Percentiles rank a stretch among this genome's conserved stretches.
Evolutionary conservation across 805 yeast species (phyloP).

Genomic region (Lipomyces spencermartinsiae): DNA sequence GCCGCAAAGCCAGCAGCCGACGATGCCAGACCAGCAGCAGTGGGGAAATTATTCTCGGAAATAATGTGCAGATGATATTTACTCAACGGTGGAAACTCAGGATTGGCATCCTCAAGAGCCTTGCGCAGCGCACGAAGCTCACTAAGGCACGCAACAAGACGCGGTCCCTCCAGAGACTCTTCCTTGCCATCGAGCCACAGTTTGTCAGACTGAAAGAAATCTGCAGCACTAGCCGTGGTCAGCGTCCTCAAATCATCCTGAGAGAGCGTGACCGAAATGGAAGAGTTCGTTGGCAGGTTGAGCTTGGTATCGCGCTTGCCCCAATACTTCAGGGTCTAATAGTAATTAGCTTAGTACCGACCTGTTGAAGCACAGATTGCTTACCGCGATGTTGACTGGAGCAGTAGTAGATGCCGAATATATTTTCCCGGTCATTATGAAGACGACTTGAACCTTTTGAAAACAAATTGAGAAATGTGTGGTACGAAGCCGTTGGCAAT

Average conservation of each 20-base stretch:
- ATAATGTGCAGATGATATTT: constrained; percentile 76
- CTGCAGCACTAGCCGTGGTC: constrained; percentile 82
- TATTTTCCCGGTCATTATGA: constrained; percentile 42
- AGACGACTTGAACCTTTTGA: background rate
- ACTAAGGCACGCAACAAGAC: constrained; percentile 64
- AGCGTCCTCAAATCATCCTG: constrained; percentile 90
- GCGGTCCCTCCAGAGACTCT: constrained; percentile 68
- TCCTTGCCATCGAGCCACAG: constrained; percentile 86
- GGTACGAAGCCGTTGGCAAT: too few species aligned
- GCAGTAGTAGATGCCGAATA: constrained; percentile 87
- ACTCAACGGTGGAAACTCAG: constrained; percentile 62
- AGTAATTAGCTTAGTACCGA: constrained; percentile 38
- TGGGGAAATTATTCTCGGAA: constrained; percentile 95
- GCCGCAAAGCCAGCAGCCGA: constrained; percentile 99
- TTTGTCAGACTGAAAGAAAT: constrained; percentile 63
- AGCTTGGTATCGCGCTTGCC: constrained; percentile 91
- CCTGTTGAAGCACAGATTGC: constrained; percentile 44
- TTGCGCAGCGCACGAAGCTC: constrained; percentile 75
- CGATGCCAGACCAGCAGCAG: constrained; percentile 98
- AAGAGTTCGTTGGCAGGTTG: constrained; percentile 94
- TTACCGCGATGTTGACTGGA: constrained; percentile 94
- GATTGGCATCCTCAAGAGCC: constrained; percentile 62
- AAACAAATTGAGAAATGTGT: background rate
- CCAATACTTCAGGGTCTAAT: constrained; percentile 92
- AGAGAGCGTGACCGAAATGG: constrained; percentile 91